phyloP scores from a whole-genome alignment of 2,329 filamentous ascomycete species.

The Calonectria pseudoturangicola region DNA sequence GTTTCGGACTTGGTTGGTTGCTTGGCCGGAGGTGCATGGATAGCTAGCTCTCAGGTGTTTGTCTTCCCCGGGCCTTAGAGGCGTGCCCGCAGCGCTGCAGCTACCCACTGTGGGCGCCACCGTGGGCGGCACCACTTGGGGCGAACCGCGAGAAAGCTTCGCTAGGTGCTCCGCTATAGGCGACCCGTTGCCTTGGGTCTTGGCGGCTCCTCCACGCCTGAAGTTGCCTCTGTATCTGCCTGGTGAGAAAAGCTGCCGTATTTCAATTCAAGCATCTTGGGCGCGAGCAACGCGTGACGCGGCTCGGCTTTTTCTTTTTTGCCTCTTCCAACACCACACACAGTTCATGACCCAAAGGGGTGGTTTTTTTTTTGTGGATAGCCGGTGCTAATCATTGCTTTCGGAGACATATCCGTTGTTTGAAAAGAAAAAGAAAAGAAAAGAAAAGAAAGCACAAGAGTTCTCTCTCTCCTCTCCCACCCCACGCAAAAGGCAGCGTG shows the following conservation, averaged over 20 bases:
- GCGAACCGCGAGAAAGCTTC: constrained; percentile 10
- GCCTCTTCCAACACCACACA: constrained; percentile 23
- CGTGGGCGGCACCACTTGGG: constrained; percentile 2
- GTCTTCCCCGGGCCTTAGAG: constrained; percentile 12
- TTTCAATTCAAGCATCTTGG: constrained; percentile 16
- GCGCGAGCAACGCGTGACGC: constrained; percentile 28
- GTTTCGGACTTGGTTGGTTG: constrained; percentile 18
- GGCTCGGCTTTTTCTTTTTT: not conserved
- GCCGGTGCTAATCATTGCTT: constrained; percentile 2
- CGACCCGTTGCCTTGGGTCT: constrained; percentile 24
- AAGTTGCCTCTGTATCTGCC: constrained; percentile 6
- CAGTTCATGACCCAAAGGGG: constrained; percentile 8
- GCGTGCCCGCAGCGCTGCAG: constrained; percentile 10
- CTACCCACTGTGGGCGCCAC: constrained; percentile 19
- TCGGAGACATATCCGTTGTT: not conserved
- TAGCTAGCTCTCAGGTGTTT: constrained; percentile 12
- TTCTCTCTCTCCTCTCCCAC: no score
- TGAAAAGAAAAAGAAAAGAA: constrained; percentile 6
- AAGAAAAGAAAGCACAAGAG: not conserved
- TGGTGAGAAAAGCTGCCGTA: not conserved
- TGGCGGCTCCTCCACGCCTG: constrained; percentile 13
- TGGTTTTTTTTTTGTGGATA: not conserved
- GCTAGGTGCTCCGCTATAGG: constrained; percentile 24
- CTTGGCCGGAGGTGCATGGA: constrained; percentile 7
- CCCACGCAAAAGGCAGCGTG: constrained; percentile 9